Evolutionary conservation across 1,284 basidiomycete genomes (phyloP), one percentile per base, ranked within the genome.

Genomic region (Peniophora sp.): DNA sequence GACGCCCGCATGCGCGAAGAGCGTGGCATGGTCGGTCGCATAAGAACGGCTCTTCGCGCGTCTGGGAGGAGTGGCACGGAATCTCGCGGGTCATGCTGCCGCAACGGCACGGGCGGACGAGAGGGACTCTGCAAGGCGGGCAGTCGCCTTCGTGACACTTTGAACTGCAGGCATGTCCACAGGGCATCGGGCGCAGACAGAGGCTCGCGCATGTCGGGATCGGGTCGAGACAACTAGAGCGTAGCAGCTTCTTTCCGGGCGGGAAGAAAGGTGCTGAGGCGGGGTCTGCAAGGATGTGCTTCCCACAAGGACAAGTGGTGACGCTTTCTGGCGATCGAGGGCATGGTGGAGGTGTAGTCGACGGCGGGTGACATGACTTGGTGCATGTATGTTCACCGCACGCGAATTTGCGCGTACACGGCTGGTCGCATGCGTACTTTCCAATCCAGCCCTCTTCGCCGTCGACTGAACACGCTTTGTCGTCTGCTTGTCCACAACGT

Each of bases 281-380:
- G 1, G 71, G 64, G 15, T 52, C 45, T 3, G 70, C 66, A 44
- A 92, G 78, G 0, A 72, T 67, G 12, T 80, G 76, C 50, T 81
- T 79, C 11, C 89, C 89, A 57, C 93, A 97, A 0, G 92, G 89
- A 62, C 94, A 97, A 39, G 78, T 79, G 0, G 74, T 77, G 49
- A 94, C 71, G 6, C 75, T 60, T 0, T 70, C 67, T 0, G 92
- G 91, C 0, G 89, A 86, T 35, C 75, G 73, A 1, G 92, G 92
- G 61, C 93, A 97, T 0, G 69, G 67, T 0, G 78, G 71, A 0
- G 83, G 75, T 1, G 59, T 64, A 1, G 72, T 64, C 2, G 81
- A 78, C 12, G 90, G 90, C 0, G 86, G 78, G 67, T 96, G 93
- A 56, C 83, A 87, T 2, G 66, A 59, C 62, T 83, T 77, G 55